Base-by-base conservation (phyloP, 495 filamentous ascomycete species). In the Geopyxis carbonaria region DNA sequence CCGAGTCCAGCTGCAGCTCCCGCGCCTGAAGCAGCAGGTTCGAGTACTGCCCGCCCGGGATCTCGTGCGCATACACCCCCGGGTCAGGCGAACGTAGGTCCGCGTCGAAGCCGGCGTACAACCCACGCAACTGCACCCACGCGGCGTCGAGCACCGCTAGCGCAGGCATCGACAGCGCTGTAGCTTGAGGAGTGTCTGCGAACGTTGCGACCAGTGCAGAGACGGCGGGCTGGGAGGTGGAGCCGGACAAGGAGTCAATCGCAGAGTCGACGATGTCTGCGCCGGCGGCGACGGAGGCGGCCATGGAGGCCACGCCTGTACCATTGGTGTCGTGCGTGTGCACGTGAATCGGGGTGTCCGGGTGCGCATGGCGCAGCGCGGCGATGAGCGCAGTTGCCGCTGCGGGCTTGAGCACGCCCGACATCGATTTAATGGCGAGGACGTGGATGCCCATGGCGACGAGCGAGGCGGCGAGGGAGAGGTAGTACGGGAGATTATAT, bases 1-100 rank as follows among this genome's bases (percentile, higher is more conserved):
- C 89, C 32, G 95, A 75, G 54, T 89, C 89, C 43, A 93, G 74
- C 60, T 94, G 87, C 19, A 80, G 72, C 45, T n/a, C n/a, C n/a
- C n/a, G 73, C 44, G 89, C 87, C 61, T 97, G 89, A 80, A 97
- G 95, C 70, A 97, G 92, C 62, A 97, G 76, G 68, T 97, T 97
- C 64, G 89, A 94, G 47, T 95, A 66, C 60, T 97, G 89, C 35
- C 89, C 89, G 60, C 89, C 89, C 38, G 89, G 89, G 53, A 97
- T 97, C 62, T 97, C 89, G 63, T 97, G 89, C 66, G 94, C 85
- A 62, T 97, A 97, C 33, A 97, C 89, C 61, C 93, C 87, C 1
- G 87, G 87, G 56, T 95, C 87, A 7, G 87, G 89, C 28, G 89
- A 89, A 19, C 79, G 74, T 28, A 97, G 73, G 50, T 85, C 82